A percentile compares a stretch with the other conserved stretches of the same genome.
Conservation (phyloP, 306 rosid genomes). For the Citrullus mucosospermus region DNA sequence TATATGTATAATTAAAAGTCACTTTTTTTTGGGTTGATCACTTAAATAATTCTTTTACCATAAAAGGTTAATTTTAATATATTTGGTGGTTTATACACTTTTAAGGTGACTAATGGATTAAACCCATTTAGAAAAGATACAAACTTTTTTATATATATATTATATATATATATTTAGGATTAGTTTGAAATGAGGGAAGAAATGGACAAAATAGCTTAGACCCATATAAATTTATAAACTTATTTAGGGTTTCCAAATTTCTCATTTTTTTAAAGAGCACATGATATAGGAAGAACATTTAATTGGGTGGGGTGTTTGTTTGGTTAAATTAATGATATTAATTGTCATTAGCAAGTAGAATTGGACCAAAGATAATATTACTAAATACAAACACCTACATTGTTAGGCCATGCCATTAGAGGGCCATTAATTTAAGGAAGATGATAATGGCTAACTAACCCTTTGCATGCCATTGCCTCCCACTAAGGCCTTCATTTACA, state of each 20-base stretch:
- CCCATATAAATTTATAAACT: background rate
- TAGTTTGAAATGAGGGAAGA: background rate
- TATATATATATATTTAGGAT: background rate
- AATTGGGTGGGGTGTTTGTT: background rate
- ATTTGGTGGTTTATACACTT: background rate
- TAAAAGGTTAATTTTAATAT: background rate
- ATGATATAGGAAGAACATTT: background rate
- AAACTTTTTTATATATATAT: background rate
- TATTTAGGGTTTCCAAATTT: background rate
- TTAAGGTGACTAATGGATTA: background rate
- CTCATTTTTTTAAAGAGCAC: background rate
- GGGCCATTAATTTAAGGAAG: background rate
- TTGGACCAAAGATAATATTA: conserved; percentile 1
- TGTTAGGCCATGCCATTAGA: conserved; percentile 7
- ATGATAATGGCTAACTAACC: conserved; percentile 3
- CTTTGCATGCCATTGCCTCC: background rate
- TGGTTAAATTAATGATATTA: background rate
- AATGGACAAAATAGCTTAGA: conserved; percentile 5
- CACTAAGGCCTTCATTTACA: background rate
- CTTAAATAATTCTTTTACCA: background rate
- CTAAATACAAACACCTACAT: background rate
- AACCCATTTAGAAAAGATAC: background rate
- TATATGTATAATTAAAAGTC: background rate
- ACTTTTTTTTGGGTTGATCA: background rate
- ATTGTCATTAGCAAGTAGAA: background rate